Percentiles rank a stretch among this genome's conserved stretches.
Conservation (phyloP, 2,329 filamentous ascomycete genomes). For the Diaporthe vexans region DNA sequence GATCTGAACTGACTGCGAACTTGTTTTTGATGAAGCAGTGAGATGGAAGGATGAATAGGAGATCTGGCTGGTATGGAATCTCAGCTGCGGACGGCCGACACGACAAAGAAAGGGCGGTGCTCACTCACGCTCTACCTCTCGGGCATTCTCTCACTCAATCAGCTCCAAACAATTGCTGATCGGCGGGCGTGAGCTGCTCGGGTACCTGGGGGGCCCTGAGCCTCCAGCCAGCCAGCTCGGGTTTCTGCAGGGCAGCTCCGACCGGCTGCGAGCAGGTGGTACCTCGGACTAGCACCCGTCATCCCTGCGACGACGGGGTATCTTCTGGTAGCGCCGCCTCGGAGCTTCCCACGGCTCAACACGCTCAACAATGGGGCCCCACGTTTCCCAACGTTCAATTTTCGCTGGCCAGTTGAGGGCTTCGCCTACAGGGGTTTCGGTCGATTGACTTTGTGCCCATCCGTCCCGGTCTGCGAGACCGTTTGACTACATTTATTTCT, state of each 20-base stretch:
- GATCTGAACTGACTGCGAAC: neutral
- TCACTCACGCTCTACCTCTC: neutral
- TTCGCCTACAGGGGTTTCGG: constrained; percentile 20
- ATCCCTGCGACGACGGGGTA: neutral
- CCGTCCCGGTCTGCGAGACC: neutral
- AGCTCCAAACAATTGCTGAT: constrained; percentile 29
- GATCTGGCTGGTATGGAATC: constrained; percentile 22
- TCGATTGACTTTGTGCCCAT: constrained; percentile 1
- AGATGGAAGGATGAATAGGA: constrained; percentile 11
- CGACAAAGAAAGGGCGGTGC: neutral
- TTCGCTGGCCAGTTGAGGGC: constrained; percentile 20
- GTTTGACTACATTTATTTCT: neutral
- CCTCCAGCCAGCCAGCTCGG: neutral
- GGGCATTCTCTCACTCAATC: constrained; percentile 33
- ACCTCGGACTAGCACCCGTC: neutral
- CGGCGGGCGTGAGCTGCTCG: constrained; percentile 18
- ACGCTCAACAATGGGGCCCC: constrained; percentile 34
- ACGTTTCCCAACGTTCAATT: constrained; percentile 35
- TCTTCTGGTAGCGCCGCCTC: constrained; percentile 3
- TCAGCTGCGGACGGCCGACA: constrained; percentile 16
- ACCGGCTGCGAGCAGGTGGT: neutral
- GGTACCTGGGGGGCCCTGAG: constrained; percentile 5
- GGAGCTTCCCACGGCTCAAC: constrained; percentile 25
- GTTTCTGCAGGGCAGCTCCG: constrained; percentile 19
- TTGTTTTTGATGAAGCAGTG: neutral